Base-by-base conservation (phyloP, 805 yeast genomes). In the Candida argentea region DNA sequence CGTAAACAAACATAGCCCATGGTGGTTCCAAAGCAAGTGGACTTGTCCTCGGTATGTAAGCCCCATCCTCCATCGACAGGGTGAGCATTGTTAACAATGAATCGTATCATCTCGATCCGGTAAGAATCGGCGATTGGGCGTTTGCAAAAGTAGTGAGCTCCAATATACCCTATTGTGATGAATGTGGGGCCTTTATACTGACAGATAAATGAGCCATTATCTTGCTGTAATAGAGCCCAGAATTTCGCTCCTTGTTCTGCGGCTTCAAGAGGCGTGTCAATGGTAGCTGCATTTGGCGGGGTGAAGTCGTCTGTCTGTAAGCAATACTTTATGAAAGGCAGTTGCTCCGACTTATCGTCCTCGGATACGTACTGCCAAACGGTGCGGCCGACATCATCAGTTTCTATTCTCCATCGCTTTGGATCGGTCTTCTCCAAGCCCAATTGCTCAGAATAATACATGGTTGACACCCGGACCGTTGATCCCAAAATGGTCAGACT, bases 11-110 rank as follows among this genome's bases (percentile, higher is more conserved):
- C 78, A 51, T 91, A 91, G 52, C 86, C 87, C 40, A 91, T 67
- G 1, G 83, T 65, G 2, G 99, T 91, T 4, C 99, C 98, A 50
- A 87, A 87, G 40, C 91, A 91, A 0, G 99, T 91, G 6, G 91
- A 76, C 50, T 89, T 91, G 49, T 91, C 99, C 28, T 73, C 76
- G 4, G 86, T 73, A 50, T 91, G 96, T 21, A 91, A 62, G 0
- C 99, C 99, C 99, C 99, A 91, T 2, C 98, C 99, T n/a, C 99
- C 99, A 52, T 91, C 98, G 1, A 87, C 95, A 0, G 96, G 96
- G 49, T 91, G 95, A 0, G 96, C 78, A 0, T 84, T 70, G 49
- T 91, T 91, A n/a, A 85, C 83, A 11, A 91, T 55, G 47, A 87
- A 91, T 34, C 98, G 65, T 16, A 81, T 73, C 46, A 91, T 55